Evolutionary conservation across 768 basidiomycete genomes (phyloP), one percentile per base, ranked within the genome.

Genomic region (Cantharellus anzutake): DNA sequence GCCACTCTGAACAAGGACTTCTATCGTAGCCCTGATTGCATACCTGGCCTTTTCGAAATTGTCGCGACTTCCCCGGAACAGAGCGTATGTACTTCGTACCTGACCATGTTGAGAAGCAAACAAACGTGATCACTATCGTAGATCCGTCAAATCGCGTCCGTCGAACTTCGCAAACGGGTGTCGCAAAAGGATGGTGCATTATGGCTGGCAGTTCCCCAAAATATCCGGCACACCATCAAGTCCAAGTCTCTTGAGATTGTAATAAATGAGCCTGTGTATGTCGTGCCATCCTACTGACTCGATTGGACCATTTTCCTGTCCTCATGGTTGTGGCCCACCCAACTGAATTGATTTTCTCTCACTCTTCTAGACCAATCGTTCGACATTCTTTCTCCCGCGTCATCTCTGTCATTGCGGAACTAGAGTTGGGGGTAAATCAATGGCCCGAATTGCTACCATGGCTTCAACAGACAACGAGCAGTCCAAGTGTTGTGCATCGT

Each of bases 141-240:
- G 93, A 82, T 97, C 63, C 87, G 92, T 62, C 96, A 99, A 80
- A 79, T 99, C 29, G 89, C 93, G 55, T 92, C 93, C 4, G 92
- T 97, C 59, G 96, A 99, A 73, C 77, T 97, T 69, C 80, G 94
- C 66, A 99, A 99, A 76, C 86, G 94, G 60, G 80, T 97, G 62
- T 70, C 77, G 37, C 78, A 81, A 68, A 83, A 83, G 66, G 86
- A 84, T 64, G 86, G 84, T 56, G 80, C 78, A 68, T 71, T 93
- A 40, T 99, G 96, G 96, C 74, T 80, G 20, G 74, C 78, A 60
- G 76, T 89, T 38, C 71, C 80, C 41, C 77, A 78, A 68, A 73
- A 75, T 42, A 75, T 83, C 62, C 83, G 94, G 48, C 76, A 82
- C 63, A 77, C 85, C 69, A 89, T 99, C 72, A 99, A 97, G 74